Conservation (phyloP, 2,329 filamentous ascomycete genomes). For the Pseudogymnoascus sp. region DNA sequence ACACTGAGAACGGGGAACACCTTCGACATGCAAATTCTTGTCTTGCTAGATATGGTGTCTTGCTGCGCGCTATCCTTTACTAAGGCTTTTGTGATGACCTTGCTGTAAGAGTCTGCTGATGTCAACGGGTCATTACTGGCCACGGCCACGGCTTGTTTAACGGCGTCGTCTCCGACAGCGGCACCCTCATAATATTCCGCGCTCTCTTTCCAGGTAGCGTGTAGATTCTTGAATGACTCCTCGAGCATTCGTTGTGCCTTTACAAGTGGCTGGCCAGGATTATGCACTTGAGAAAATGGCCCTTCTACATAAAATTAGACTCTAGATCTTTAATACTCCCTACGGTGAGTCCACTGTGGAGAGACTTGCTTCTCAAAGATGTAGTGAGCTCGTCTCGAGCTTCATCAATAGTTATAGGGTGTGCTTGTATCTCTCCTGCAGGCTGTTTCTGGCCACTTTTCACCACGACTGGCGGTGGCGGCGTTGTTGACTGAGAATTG, state of each 20-base stretch:
- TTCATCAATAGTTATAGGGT: background rate
- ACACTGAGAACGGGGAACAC: background rate
- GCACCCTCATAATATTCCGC: background rate
- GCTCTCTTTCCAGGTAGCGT: background rate
- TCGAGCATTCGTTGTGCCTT: background rate
- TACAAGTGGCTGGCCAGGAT: background rate
- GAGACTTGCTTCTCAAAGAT: background rate
- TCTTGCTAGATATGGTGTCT: background rate
- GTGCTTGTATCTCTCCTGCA: background rate
- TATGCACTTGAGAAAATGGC: background rate
- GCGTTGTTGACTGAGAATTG: background rate
- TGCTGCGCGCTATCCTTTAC: background rate
- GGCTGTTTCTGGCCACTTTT: background rate
- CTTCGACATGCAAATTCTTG: background rate
- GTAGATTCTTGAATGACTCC: background rate
- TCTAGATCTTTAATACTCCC: background rate
- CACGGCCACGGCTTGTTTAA: background rate
- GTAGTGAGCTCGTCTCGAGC: background rate
- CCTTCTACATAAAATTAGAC: background rate
- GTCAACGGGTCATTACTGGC: background rate
- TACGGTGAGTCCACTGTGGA: background rate
- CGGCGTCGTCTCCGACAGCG: background rate
- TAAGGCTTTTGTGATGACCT: background rate
- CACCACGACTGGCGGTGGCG: background rate
- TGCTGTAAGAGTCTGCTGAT: background rate